phyloP scores from a whole-genome alignment of 345 rosid species.

The Linum lewisii region DNA sequence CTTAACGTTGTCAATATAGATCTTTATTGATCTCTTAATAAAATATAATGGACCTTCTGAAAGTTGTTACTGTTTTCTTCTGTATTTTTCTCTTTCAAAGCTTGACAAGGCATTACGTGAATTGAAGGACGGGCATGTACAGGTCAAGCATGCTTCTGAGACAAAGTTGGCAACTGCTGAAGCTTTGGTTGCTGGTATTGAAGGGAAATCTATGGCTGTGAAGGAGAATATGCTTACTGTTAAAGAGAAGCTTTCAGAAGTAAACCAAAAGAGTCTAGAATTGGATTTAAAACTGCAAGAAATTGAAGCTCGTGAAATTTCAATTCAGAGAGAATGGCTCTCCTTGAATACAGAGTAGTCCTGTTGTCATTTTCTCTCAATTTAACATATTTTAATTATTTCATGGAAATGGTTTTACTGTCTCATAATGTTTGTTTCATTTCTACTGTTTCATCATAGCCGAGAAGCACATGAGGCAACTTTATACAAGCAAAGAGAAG shows the following conservation, averaged over 20 bases:
- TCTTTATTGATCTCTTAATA: constrained; percentile 2
- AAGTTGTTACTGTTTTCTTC: neutral
- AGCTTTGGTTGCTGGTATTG: constrained; percentile 44
- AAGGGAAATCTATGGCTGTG: constrained; percentile 47
- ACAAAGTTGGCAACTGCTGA: constrained; percentile 52
- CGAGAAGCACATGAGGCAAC: constrained; percentile 68
- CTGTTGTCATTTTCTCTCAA: neutral
- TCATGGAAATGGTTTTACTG: constrained; percentile 3
- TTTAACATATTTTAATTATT: constrained; percentile 1
- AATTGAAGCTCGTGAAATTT: constrained; percentile 53
- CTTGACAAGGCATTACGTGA: constrained; percentile 61
- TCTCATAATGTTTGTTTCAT: constrained; percentile 3
- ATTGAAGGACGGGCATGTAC: constrained; percentile 39
- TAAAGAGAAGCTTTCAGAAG: constrained; percentile 57
- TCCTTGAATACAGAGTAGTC: constrained; percentile 62
- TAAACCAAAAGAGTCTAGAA: constrained; percentile 46
- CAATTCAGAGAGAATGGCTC: constrained; percentile 50
- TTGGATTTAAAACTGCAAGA: constrained; percentile 65
- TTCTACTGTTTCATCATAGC: constrained; percentile 26
- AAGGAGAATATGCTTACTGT: constrained; percentile 45
- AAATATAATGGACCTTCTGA: neutral
- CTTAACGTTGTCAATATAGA: neutral
- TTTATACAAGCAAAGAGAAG: constrained; percentile 64
- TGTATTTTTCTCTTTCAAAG: constrained; percentile 23
- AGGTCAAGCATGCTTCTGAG: constrained; percentile 48